Base-by-base conservation (phyloP, 257 asterid genomes). In the Leonotis leonurus region DNA sequence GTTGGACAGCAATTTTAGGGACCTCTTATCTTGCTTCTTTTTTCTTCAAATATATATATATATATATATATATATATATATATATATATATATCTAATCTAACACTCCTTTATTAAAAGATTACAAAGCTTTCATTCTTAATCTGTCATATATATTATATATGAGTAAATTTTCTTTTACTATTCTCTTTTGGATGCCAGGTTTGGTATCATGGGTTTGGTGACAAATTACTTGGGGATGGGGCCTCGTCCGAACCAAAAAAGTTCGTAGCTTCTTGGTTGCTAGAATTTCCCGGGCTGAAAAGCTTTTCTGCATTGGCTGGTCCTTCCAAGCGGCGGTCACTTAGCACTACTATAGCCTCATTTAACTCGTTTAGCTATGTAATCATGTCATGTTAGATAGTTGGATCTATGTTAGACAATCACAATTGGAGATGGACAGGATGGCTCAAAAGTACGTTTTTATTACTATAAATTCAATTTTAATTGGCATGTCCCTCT, bases 181-280 rank as follows among this genome's bases (percentile, higher is more conserved):
- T 17, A 39, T 5, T 27, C 67, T 45, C 43, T 17, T 55, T n/a
- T 13, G 61, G 27, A 16, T 18, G 26, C 61, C 78, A 88, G 90
- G 95, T 88, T 88, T 41, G 96, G 88, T 20, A 81, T 88, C 30
- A 88, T 88, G 96, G 96, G 96, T 5, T 61, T 85, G 82, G 80
- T 83, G 77, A 85, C 96, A 3, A 85, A 78, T 79, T 85, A 88
- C 82, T 71, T 80, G 78, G 95, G 96, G 13, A 14, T 83, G 64
- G 94, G 89, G 52, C 88, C 91, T 43, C 80, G 81, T 43, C 67
- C 83, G 33, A 72, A 27, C 76, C 73, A 70, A 10, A 67, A 62
- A 39, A 56, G 39, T 22, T 39, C 45, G 41, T 46, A 46, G 59
- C 33, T 37, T 18, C 56, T 37, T 13, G 21, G 35, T 8, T n/a